Evolutionary conservation across 2,329 filamentous ascomycete species (phyloP).

Genomic region (Bipolaris oryzae): DNA sequence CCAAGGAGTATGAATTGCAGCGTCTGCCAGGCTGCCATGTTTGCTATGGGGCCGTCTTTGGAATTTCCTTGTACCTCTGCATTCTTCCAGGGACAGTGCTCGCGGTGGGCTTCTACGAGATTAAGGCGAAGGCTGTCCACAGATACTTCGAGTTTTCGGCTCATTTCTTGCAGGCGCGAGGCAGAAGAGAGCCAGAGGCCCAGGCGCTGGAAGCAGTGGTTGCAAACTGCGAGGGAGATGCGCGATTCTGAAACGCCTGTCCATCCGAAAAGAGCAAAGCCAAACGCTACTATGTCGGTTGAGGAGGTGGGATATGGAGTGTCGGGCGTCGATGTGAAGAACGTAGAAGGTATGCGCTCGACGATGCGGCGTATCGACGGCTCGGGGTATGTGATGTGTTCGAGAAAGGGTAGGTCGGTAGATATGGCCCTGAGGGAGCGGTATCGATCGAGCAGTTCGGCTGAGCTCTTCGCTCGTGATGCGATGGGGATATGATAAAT

Average conservation of each 20-base stretch:
- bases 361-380: conserved; percentile 35
- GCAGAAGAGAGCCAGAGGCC: conserved; percentile 86
- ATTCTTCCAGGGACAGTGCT: conserved; percentile 52
- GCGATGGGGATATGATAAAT: conserved; percentile 65
- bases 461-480: conserved; percentile 44
- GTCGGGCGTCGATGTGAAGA: conserved; percentile 24
- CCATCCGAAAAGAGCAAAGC: conserved; percentile 56
- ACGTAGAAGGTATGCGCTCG: conserved; percentile 33
- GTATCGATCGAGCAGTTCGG: conserved; percentile 50
- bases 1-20: conserved; percentile 42
- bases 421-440: conserved; percentile 45
- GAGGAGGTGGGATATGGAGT: conserved; percentile 26
- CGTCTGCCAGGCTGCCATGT: conserved; percentile 46
- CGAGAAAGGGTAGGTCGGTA: conserved; percentile 39
- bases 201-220: conserved; percentile 83
- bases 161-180: conserved; percentile 41
- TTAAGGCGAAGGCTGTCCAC: conserved; percentile 43
- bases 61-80: conserved; percentile 41
- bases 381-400: conserved; percentile 43
- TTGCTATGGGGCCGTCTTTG: conserved; percentile 36
- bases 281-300: conserved; percentile 35
- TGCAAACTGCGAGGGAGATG: conserved; percentile 77
- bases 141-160: conserved; percentile 39
- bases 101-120: conserved; percentile 47
- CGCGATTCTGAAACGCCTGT: conserved; percentile 63